Evolutionary conservation across 805 yeast species (phyloP), one percentile per base, ranked within the genome.

Genomic region (Sungouiozyma intestinalis): DNA sequence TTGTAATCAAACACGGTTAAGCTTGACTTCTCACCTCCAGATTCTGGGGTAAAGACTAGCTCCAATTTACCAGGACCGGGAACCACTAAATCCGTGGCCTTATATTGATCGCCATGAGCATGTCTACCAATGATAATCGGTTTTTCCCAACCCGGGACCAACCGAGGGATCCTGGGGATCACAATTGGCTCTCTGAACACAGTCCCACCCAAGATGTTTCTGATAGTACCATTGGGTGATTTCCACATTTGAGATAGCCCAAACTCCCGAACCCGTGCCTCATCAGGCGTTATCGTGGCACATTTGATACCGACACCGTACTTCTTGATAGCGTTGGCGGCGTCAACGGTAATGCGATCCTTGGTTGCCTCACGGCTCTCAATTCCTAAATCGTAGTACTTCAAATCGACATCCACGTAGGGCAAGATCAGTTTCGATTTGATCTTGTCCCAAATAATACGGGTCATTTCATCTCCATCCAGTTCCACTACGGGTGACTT

Each of bases 71-170:
- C 92, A 13, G 59, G 53, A 40, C 74, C 76, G 20, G 79, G 77
- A 43, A 82, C 67, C 39, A 81, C 74, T 36, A 79, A 62, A 61
- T 83, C 88, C 15, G 86, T 80, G 41, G 88, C 86, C 64, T 81
- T 82, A 62, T 83, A 83, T 64, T 83, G 90, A 60, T 83, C 92
- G 49, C 87, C 90, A 57, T 76, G 80, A 14, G 90, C 90, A 49
- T 83, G 92, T 76, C 92, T 79, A 44, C 92, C 92, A 52, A 83
- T 83, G 42, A 83, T 78, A 54, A 83, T 83, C 46, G 90, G 90
- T 56, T 81, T 73, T 57, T 80, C 78, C 92, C 92, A 83, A 31
- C 79, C 77, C 27, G 86, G 85, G 35, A 83, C 78, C 43, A 83
- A 66, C 57, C 92, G 69, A 44, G 92, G 92, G 40, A 83, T 76